Evolutionary conservation across 148 eudicot genomes (phyloP).

Genomic region (Fagopyrum homotropicum): DNA sequence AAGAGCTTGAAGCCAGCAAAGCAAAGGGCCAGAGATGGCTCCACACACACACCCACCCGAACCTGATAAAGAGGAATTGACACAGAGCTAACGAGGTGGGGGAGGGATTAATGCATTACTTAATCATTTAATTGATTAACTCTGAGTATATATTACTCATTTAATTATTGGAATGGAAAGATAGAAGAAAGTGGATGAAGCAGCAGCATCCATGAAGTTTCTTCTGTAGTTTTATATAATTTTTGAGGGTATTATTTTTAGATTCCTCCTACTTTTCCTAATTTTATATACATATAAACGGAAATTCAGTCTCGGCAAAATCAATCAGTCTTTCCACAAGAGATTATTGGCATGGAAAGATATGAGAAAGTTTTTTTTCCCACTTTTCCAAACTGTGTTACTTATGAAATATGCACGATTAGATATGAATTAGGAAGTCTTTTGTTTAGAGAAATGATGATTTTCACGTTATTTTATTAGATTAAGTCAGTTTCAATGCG

Average conservation of each 20-base stretch:
- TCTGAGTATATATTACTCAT: neutral
- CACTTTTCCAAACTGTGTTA: too few relatives aligned
- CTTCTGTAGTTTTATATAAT: neutral
- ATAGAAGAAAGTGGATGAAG: slow-evolving; percentile 8
- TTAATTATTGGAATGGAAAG: slow-evolving; percentile 7
- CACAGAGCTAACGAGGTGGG: neutral
- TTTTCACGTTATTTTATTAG: too few relatives aligned
- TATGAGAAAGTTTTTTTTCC: too few relatives aligned
- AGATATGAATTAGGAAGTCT: too few relatives aligned
- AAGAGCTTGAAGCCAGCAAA: slow-evolving; percentile 10
- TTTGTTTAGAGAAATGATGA: too few relatives aligned
- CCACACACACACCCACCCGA: neutral
- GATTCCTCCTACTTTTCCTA: neutral
- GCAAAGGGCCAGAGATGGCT: slow-evolving; percentile 11
- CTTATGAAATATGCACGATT: too few relatives aligned
- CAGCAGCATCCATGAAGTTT: slow-evolving; percentile 2
- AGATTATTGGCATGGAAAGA: too few relatives aligned
- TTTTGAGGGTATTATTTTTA: too few relatives aligned
- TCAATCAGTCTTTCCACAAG: too few relatives aligned
- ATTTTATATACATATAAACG: too few relatives aligned
- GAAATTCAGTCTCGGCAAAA: too few relatives aligned
- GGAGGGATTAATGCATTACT: neutral
- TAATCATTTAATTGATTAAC: neutral
- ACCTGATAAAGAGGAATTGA: slow-evolving; percentile 1
- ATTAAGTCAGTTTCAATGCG: too few relatives aligned